Base-by-base conservation (phyloP, 176 grass and related monocot species). In the Raddia guianensis region DNA sequence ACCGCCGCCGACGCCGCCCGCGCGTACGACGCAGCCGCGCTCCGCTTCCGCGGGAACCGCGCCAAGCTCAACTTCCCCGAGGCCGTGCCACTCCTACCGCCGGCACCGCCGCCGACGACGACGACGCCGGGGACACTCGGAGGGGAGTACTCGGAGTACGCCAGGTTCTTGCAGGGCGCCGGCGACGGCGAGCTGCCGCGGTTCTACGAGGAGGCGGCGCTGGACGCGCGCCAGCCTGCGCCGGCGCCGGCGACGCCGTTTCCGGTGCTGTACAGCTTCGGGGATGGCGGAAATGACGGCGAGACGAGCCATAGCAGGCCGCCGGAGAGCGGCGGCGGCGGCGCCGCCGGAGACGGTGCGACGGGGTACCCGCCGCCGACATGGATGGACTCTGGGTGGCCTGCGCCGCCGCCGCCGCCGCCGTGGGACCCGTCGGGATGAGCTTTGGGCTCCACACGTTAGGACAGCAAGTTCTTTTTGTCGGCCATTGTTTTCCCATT, bases 41-140 rank as follows among this genome's bases (percentile, higher is more conserved):
- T 90, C 12, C 42, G 87, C 15, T 92, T 92, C 75, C 84, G 93
- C 9, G 90, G 90, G 40, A 84, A 21, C 87, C 81, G 90, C 53
- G 93, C 93, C 15, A 96, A 92, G 63, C 90, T 96, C 34, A 96
- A 96, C 79, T 96, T 96, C 85, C 93, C 93, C 1, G 80, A 92
- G 80, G 47, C 79, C 37, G 90, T 58, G n/a, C 14, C 45, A 0
- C 59, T 89, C 4, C 64, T 10, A 9, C 55, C 56, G 9, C 55
- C 56, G 16, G n/a, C 21, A 14, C 43, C 12, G 7, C 9, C 45
- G 0, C 35, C 56, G 5, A 20, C 56, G 0, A 62, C 56, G 21
- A n/a, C n/a, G n/a, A 9, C 56, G 2, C 33, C 19, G 1, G 58
- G 49, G 64, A 33, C 58, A 18, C 5, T 9, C 51, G 63, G 62